Percentiles rank a stretch among this genome's conserved stretches.
These are phyloP conservation scores for Populus ilicifolia DNA, from an alignment of 345 rosid species.

Conservation along the genomic window DNA sequence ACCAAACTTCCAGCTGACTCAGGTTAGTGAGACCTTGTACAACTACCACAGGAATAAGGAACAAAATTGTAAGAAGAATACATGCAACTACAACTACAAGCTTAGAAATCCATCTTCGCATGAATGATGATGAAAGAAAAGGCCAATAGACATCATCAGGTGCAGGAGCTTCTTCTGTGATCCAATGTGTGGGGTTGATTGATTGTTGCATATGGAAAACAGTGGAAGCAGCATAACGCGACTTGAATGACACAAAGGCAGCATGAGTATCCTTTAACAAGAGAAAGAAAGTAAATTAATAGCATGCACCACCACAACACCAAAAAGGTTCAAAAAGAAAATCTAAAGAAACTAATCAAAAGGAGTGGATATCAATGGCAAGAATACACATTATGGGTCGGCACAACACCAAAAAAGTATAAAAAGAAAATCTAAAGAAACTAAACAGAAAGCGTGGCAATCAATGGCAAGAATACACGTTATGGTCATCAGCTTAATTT, in stretches of 20 bases:
- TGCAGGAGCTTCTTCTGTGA: constrained; percentile 82
- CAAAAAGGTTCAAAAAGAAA: background rate
- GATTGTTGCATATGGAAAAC: constrained; percentile 77
- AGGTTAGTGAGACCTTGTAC: constrained; percentile 97
- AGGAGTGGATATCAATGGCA: background rate
- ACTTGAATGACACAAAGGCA: constrained; percentile 93
- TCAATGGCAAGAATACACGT: background rate
- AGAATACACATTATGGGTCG: background rate
- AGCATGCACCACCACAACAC: background rate
- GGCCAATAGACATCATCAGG: constrained; percentile 95
- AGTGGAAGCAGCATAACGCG: constrained; percentile 79
- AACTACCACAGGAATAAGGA: constrained; percentile 81
- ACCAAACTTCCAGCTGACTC: constrained; percentile 61
- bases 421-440: background rate
- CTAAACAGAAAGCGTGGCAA: background rate
- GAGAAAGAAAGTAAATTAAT: constrained; percentile 21
- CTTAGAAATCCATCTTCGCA: constrained; percentile 77
- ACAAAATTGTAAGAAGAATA: constrained; percentile 69
- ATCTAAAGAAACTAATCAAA: background rate
- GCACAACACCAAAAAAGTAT: background rate
- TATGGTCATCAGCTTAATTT: constrained; percentile 1
- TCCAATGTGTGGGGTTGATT: constrained; percentile 78
- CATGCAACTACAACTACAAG: constrained; percentile 61
- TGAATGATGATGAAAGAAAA: constrained; percentile 81
- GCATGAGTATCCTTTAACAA: constrained; percentile 72